Evolutionary conservation across 495 filamentous ascomycete species (phyloP).

Genomic region (Penicillium waksmanii): DNA sequence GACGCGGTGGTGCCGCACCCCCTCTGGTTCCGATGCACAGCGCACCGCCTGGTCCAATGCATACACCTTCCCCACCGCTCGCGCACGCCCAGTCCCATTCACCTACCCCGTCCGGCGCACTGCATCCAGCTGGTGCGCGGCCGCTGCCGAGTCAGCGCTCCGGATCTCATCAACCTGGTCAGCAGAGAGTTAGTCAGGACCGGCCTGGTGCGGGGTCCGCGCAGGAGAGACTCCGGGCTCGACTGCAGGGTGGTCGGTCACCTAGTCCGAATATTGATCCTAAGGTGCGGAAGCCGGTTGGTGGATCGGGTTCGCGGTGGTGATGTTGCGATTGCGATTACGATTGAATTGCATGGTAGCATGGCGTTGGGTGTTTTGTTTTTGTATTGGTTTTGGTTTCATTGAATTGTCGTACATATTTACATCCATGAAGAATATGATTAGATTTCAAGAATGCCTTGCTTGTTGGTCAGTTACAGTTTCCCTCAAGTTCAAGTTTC

Average conservation of each 20-base stretch:
- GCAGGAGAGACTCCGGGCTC: slow-evolving; percentile 69
- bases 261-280: slow-evolving; percentile 44
- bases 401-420: background rate
- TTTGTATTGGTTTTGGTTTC: background rate
- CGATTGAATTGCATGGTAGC: slow-evolving; percentile 25
- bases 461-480: too few relatives aligned
- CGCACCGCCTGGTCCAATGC: slow-evolving; percentile 25
- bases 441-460: too few relatives aligned
- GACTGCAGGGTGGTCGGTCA: slow-evolving; percentile 60
- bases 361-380: slow-evolving; percentile 29
- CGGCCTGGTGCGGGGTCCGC: slow-evolving; percentile 55
- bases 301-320: slow-evolving; percentile 25
- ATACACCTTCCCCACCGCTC: slow-evolving; percentile 21
- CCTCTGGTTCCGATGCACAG: slow-evolving; percentile 27
- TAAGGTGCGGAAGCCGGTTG: slow-evolving; percentile 42
- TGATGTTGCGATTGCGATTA: slow-evolving; percentile 6
- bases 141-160: slow-evolving; percentile 71
- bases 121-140: slow-evolving; percentile 51
- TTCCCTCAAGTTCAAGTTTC: too few relatives aligned
- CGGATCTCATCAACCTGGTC: slow-evolving; percentile 67
- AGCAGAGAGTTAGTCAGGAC: slow-evolving; percentile 38
- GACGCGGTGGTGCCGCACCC: slow-evolving; percentile 33
- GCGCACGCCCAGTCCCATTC: slow-evolving; percentile 20
- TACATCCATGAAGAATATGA: background rate
- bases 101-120: slow-evolving; percentile 20